Base-by-base conservation (phyloP, 345 rosid species). In the Salix udensis region DNA sequence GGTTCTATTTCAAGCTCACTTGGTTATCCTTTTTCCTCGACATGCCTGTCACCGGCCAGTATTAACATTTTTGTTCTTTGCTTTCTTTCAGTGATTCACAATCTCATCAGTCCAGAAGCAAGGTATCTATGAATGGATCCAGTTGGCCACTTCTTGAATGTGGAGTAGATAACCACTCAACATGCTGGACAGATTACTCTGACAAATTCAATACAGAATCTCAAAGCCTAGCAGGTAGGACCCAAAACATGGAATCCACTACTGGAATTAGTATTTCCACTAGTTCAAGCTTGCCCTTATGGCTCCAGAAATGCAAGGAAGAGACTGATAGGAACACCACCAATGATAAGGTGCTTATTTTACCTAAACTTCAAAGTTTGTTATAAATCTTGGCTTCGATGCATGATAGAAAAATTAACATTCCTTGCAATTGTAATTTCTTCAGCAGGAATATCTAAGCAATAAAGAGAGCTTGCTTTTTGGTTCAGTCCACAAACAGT, bases 241-340 rank as follows among this genome's bases (percentile, higher is more conserved):
- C 55, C 24, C 80, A 50, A 6, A 60, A 65, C 62, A 83, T 82
- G 70, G 81, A 80, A 53, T 24, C 65, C 5, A 36, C 69, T 23
- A 61, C 44, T 15, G n/a, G 42, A 44, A 12, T 69, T 39, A 31
- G 70, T 19, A 73, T 67, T 26, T 74, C 86, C 5, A 75, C 72
- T 72, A 84, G 67, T 76, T 85, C 87, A 55, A 84, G 78, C 75
- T 89, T 95, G 73, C 98, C 98, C 3, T 81, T 89, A n/a, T 95
- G 98, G 98, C 94, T 93, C 69, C 91, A 86, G 76, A 82, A 83
- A 68, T 88, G 81, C 88, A 90, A 88, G 83, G 87, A 93, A 75
- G 88, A 88, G 80, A 87, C 74, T 34, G 68, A 66, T 76, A 73
- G 74, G 70, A 82, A 71, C 42, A 21, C 55, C 61, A 46, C 39